Base-by-base conservation (phyloP, 2,329 filamentous ascomycete species). In the Aspergillus sp. region DNA sequence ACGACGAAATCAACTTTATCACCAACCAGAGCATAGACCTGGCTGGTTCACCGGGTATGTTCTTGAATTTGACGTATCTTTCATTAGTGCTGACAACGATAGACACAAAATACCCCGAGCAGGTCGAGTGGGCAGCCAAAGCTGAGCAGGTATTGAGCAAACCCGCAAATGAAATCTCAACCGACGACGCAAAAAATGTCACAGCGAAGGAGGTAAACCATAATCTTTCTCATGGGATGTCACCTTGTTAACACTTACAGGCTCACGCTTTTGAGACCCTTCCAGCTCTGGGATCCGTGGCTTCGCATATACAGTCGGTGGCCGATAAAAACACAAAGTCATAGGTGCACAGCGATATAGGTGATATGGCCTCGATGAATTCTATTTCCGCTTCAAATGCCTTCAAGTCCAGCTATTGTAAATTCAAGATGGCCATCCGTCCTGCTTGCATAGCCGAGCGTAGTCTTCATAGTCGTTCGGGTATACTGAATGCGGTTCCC, bases 271-370 rank as follows among this genome's bases (percentile, higher is more conserved):
- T 53, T 45, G 51, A 47, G n/a, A 46, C 19, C 10, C 23, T 55
- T 7, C 53, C 53, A 5, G 51, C 51, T 5, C 46, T 45, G n/a
- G 53, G 53, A 25, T 55, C 53, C 2, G 49, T 53, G 44, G 43
- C 53, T n/a, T 53, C 50, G n/a, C 49, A 53, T 48, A 46, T 55
- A 13, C 48, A 49, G 41, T 53, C 50, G 19, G 48, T 44, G 25
- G 53, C 53, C 17, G 53, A 51, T 19, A 53, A 41, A 35, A 55
- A 55, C 53, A 39, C 17, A 35, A n/a, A 17, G n/a, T 35, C n/a
- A 13, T n/a, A 13, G 33, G 4, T 35, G 25, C 10, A 30, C 12
- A 12, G 25, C 9, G 25, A 10, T 30, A 10, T 10, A 30, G 9
- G n/a, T 15, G 33, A 19, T 37, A 37, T 37, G 7, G 33, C n/a